Conservation (phyloP, 345 rosid species). For the Moricandia arvensis region DNA sequence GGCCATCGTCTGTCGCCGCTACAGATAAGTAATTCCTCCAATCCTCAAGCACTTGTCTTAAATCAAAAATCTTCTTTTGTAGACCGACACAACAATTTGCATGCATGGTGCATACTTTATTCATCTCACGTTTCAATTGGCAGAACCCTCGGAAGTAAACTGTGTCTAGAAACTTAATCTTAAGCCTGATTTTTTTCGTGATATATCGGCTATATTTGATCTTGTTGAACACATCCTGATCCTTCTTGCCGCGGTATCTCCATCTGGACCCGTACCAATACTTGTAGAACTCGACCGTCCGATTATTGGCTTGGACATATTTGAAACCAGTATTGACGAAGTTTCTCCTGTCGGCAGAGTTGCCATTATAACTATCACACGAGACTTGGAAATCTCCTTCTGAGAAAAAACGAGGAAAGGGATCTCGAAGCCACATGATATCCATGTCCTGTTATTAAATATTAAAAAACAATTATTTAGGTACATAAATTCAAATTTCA, state of each 20-base stretch:
- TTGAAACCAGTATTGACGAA: not conserved
- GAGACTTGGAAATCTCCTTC: not conserved
- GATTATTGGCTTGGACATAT: not conserved
- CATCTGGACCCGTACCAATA: not conserved
- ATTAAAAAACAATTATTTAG: not conserved
- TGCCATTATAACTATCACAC: not conserved
- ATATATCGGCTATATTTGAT: not conserved
- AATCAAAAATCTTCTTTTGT: not conserved
- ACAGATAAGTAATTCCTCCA: not conserved
- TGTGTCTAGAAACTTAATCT: not conserved
- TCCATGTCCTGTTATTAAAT: not conserved
- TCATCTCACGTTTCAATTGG: not conserved
- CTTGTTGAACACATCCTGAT: not conserved
- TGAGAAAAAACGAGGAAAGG: not conserved
- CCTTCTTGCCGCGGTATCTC: not conserved
- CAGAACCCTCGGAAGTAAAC: conserved; percentile 6
- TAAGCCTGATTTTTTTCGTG: not conserved
- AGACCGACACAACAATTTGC: not conserved
- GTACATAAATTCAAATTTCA: too few species aligned
- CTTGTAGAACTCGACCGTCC: not conserved
- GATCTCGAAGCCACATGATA: not conserved
- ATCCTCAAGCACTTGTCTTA: conserved; percentile 6
- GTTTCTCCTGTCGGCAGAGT: not conserved
- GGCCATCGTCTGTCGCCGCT: not conserved
- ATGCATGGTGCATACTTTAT: not conserved